These are phyloP conservation scores for Rhizopogon salebrosus DNA, from an alignment of 768 basidiomycete species.

Conservation along the genomic window DNA sequence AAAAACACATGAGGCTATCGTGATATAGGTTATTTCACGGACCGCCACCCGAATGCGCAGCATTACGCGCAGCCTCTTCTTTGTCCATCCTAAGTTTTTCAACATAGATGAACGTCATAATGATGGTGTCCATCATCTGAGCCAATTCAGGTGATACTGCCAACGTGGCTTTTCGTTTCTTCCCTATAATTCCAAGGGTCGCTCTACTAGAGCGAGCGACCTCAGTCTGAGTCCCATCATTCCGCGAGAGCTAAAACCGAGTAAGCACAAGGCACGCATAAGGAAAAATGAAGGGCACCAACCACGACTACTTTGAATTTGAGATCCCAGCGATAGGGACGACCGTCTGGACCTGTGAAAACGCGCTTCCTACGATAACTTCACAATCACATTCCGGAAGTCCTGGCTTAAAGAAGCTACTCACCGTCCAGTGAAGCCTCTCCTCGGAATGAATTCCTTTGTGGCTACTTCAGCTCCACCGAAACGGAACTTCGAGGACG, in stretches of 20 bases:
- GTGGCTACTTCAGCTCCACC: slow-evolving; percentile 20
- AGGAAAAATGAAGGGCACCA: slow-evolving; percentile 1
- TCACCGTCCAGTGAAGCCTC: slow-evolving; percentile 19
- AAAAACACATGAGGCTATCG: no score
- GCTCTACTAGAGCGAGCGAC: slow-evolving; percentile 17
- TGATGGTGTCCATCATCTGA: slow-evolving; percentile 22
- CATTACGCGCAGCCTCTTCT: slow-evolving; percentile 11
- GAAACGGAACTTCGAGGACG: slow-evolving; percentile 26
- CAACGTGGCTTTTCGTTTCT: slow-evolving; percentile 13
- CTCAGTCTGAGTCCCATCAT: slow-evolving; percentile 10
- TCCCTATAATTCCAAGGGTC: slow-evolving; percentile 15
- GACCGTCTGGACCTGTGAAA: slow-evolving; percentile 29
- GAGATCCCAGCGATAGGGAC: slow-evolving; percentile 31
- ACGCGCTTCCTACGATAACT: slow-evolving; percentile 5
- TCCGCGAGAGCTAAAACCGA: slow-evolving; percentile 12
- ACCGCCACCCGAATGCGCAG: background rate
- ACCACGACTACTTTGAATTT: slow-evolving; percentile 8
- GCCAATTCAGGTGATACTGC: slow-evolving; percentile 14
- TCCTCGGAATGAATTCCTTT: slow-evolving; percentile 19
- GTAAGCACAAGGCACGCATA: background rate
- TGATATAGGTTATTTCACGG: background rate
- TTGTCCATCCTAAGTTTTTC: slow-evolving; percentile 26
- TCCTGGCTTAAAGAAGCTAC: background rate
- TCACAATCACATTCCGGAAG: no score
- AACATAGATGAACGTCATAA: slow-evolving; percentile 28